Base-by-base conservation (phyloP, 2,329 filamentous ascomycete genomes). In the Fusarium sp. region DNA sequence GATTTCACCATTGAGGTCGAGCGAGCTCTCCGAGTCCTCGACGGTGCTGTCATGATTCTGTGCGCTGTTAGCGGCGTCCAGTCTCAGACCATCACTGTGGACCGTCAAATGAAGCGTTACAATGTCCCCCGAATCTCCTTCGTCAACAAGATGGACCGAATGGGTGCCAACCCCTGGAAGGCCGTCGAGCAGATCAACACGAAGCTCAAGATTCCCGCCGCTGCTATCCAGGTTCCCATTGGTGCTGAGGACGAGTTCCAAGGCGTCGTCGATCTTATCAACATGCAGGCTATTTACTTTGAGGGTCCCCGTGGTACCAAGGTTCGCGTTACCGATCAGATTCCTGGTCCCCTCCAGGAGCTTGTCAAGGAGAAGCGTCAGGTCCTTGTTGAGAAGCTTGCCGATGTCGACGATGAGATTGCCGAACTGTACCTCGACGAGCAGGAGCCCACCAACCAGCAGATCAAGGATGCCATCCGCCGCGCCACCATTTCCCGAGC, bases 1-100 rank as follows among this genome's bases (percentile, higher is more conserved):
- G 97, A 99, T 84, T 99, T 99, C 82, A 99, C 97, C 16, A 98
- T 99, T 76, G 97, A 99, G 85, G 97, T 99, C 56, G 97, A 99
- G 87, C 91, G 97, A 83, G 97, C 97, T 67, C 87, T 99, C 82
- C 91, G 97, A 83, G 97, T 99, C 70, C 89, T 99, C 48, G 97
- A 99, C 81, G 97, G 97, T 74, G 97, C 97, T 66, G 95, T 98
- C 82, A 97, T 99, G 95, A 98, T 99, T 84, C 89, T 99, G 66
- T 99, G 97, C 82, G 97, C 97, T 72, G 97, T 98, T 71, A 97
- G 94, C 80, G 97, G 97, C 81, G 97, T 99, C 37, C 97, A 99
- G 85, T 96, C 93, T 81, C 97, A 99, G 86, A 99, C 97, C 23
- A 98, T 98, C 79, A 99, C 97, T 2, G 97, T 99, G 74, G 95